Conservation (phyloP, 1,284 basidiomycete species). For the Microbotryum lychnidis-dioicae region DNA sequence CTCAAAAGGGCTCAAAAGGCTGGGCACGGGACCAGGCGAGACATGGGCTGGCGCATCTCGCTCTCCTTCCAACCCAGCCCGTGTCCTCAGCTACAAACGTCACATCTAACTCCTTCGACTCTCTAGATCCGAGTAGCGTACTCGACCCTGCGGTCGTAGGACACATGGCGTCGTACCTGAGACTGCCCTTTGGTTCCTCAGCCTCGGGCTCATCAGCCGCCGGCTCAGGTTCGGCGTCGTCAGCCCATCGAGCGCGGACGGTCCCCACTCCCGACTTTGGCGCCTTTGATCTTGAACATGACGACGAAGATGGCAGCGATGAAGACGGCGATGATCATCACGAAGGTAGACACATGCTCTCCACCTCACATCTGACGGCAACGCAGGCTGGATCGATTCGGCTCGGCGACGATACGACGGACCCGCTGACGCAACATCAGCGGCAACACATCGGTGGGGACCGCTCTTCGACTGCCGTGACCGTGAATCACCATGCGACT, state of each 20-base stretch:
- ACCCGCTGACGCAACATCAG: neutral
- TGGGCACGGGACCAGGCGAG: too few relatives aligned
- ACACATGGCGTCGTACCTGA: neutral
- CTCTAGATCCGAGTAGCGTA: neutral
- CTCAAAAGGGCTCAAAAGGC: too few relatives aligned
- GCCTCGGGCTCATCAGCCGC: neutral
- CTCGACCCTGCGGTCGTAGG: neutral
- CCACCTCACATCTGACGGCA: neutral
- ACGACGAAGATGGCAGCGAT: conserved; percentile 7
- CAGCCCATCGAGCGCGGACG: too few relatives aligned
- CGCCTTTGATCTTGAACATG: conserved; percentile 17
- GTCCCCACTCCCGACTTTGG: conserved; percentile 11
- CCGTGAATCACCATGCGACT: neutral
- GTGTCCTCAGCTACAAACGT: too few relatives aligned
- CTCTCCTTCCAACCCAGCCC: too few relatives aligned
- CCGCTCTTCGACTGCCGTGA: too few relatives aligned
- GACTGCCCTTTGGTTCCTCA: too few relatives aligned
- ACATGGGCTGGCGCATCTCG: too few relatives aligned
- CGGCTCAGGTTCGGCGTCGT: neutral
- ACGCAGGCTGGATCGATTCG: neutral
- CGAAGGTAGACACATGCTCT: neutral
- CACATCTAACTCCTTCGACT: too few relatives aligned
- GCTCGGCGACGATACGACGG: neutral
- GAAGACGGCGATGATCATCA: neutral
- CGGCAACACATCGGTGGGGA: too few relatives aligned